phyloP scores from a whole-genome alignment of 2,329 filamentous ascomycete species.

The Ophiocordyceps sinensis region DNA sequence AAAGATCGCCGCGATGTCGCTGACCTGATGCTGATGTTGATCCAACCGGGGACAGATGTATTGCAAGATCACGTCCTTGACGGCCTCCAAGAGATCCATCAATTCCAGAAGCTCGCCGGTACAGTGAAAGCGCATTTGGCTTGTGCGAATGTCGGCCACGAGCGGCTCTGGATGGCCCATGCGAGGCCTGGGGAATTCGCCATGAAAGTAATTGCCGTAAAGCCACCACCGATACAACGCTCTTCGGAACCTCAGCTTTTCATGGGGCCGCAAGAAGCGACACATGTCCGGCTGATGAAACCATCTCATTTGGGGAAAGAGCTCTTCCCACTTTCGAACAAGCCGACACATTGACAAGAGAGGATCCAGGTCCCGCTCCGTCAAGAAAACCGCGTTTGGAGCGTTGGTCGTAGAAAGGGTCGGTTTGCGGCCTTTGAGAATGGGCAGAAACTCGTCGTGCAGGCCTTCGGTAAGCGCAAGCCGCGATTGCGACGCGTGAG shows the following conservation, averaged over 20 bases:
- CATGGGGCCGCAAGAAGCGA: slow-evolving; percentile 25
- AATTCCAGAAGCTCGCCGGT: slow-evolving; percentile 30
- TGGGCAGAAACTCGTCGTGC: slow-evolving; percentile 7
- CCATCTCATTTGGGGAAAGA: slow-evolving; percentile 30
- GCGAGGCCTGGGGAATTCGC: slow-evolving; percentile 22
- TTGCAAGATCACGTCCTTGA: slow-evolving; percentile 27
- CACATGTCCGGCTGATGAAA: slow-evolving; percentile 29
- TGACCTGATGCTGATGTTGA: slow-evolving; percentile 19
- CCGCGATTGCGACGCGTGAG: not conserved
- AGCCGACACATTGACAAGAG: slow-evolving; percentile 20
- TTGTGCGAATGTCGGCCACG: slow-evolving; percentile 25
- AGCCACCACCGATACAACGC: slow-evolving; percentile 41
- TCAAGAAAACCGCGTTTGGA: slow-evolving; percentile 14
- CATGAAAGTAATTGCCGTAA: slow-evolving; percentile 37
- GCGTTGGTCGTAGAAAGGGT: not conserved
- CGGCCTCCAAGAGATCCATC: slow-evolving; percentile 28
- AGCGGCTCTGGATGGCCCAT: slow-evolving; percentile 22
- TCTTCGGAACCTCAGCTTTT: slow-evolving; percentile 31
- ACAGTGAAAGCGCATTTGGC: slow-evolving; percentile 27
- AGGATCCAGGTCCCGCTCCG: slow-evolving; percentile 16
- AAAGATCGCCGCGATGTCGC: slow-evolving; percentile 3
- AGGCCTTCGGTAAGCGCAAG: not conserved
- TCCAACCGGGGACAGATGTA: slow-evolving; percentile 32
- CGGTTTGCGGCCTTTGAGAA: slow-evolving; percentile 9
- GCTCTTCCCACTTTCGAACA: slow-evolving; percentile 22